These are phyloP conservation scores for Ogataea saltuana DNA, from an alignment of 805 yeast species.

Conservation along the genomic window DNA sequence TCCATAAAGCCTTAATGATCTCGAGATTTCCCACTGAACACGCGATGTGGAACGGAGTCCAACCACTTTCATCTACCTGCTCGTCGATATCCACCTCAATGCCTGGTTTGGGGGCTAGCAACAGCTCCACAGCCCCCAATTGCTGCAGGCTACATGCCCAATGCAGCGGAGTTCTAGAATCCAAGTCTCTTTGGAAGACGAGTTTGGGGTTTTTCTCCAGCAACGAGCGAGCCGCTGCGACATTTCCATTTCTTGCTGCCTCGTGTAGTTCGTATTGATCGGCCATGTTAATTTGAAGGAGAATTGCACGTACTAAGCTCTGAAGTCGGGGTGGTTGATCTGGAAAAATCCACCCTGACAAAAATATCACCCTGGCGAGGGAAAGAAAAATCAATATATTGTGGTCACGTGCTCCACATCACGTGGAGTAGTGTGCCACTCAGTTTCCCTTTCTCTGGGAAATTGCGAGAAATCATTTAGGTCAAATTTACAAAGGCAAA, in stretches of 20 bases:
- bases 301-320: not conserved
- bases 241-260: conserved; percentile 66
- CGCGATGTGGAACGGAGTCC: conserved; percentile 88
- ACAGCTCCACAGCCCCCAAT: conserved; percentile 48
- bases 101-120: conserved; percentile 37
- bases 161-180: conserved; percentile 78
- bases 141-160: conserved; percentile 81
- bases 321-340: not conserved
- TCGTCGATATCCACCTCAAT: conserved; percentile 62
- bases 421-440: conserved; percentile 6
- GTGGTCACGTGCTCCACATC: not conserved
- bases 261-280: conserved; percentile 45
- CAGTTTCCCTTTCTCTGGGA: not conserved
- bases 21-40: conserved; percentile 67
- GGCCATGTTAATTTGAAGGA: not conserved
- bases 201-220: conserved; percentile 50
- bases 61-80: conserved; percentile 70
- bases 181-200: conserved; percentile 57
- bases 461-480: conserved; percentile 2
- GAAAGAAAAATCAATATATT: not conserved
- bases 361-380: not conserved
- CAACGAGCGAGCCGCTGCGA: conserved; percentile 50
- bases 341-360: not conserved
- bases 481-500: not conserved
- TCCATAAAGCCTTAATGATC: conserved; percentile 52